Evolutionary conservation across 371 early-diverging fungal genomes (phyloP).

Genomic region (Lichtheimia corymbifera): DNA sequence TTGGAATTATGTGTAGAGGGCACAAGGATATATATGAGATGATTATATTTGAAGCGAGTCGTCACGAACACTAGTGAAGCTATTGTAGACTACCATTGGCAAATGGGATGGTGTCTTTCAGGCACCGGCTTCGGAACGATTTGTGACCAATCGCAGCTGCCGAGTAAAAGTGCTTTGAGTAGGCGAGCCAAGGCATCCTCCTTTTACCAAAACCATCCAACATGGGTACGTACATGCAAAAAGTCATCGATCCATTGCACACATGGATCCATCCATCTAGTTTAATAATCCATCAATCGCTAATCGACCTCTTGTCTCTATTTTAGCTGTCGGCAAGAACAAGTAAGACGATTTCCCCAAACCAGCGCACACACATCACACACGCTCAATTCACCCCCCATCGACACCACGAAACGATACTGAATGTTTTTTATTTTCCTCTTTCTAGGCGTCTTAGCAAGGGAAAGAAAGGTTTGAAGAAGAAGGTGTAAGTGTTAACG

Average conservation of each 20-base stretch:
- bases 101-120: too few relatives aligned
- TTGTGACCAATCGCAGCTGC: too few relatives aligned
- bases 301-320: constrained; percentile 2
- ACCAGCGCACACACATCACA: neutral
- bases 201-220: constrained; percentile 21
- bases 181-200: neutral
- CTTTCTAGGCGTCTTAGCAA: constrained; percentile 76
- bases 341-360: constrained; percentile 64
- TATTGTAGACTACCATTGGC: too few relatives aligned
- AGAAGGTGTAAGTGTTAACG: constrained; percentile 85
- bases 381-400: constrained; percentile 1
- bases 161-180: too few relatives aligned
- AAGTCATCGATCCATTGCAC: constrained; percentile 10
- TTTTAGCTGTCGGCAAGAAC: constrained; percentile 91
- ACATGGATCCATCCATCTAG: constrained; percentile 29
- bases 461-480: constrained; percentile 97
- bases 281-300: constrained; percentile 24
- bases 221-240: constrained; percentile 26
- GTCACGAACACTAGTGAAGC: too few relatives aligned
- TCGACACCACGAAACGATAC: neutral
- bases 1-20: too few relatives aligned
- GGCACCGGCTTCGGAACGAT: too few relatives aligned
- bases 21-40: too few relatives aligned
- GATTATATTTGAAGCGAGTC: too few relatives aligned
- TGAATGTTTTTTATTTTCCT: constrained; percentile 1